These are phyloP conservation scores for Apiotrichum siamense DNA, from an alignment of 1,284 basidiomycete species.

Conservation along the genomic window DNA sequence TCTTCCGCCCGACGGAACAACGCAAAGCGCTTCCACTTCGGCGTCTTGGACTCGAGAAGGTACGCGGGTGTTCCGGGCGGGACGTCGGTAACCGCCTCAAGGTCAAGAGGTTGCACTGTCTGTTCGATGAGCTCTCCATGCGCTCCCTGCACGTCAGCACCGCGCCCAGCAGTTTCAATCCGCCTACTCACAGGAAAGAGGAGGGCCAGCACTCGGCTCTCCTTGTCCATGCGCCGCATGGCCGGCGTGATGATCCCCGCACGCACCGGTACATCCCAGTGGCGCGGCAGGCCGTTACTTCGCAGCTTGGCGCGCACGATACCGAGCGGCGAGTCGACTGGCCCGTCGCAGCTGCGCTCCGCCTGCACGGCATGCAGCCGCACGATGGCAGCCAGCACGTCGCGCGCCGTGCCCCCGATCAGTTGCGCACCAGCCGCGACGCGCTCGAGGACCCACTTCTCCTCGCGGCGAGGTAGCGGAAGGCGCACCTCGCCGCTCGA, in stretches of 20 bases:
- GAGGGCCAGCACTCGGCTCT: neutral
- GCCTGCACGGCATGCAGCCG: neutral
- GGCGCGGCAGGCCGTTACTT: neutral
- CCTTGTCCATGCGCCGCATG: neutral
- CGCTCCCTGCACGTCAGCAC: neutral
- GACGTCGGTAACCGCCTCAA: neutral
- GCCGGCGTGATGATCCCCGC: neutral
- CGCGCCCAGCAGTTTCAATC: no score
- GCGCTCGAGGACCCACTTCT: neutral
- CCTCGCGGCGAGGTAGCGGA: neutral
- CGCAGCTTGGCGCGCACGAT: neutral
- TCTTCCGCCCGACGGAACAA: no score
- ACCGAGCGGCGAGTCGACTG: neutral
- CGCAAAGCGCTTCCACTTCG: no score
- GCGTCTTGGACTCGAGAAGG: no score
- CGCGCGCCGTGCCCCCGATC: neutral
- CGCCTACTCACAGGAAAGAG: neutral
- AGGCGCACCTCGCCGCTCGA: neutral
- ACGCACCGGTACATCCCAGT: neutral
- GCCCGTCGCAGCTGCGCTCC: neutral
- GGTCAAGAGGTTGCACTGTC: neutral
- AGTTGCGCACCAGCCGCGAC: neutral
- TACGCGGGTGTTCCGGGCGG: neutral
- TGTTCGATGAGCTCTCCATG: no score
- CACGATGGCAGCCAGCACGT: neutral